These are phyloP conservation scores for Leccinum olivaceoglutinosum DNA, from an alignment of 1,284 basidiomycete genomes.

Conservation along the genomic window DNA sequence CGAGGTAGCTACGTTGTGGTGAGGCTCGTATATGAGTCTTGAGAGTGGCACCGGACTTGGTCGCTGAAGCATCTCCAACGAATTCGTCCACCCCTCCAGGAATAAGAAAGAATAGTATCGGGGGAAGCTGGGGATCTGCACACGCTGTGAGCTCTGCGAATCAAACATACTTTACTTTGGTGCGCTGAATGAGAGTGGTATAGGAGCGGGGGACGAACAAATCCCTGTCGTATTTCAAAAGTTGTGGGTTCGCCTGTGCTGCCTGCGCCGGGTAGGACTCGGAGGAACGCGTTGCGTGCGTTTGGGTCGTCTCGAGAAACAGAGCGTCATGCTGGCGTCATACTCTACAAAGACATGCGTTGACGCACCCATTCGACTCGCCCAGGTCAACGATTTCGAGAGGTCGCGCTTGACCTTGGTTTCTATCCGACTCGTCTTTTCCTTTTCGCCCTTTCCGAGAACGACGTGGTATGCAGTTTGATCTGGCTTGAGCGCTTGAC, in stretches of 20 bases:
- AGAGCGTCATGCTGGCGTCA: slow-evolving; percentile 27
- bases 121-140: slow-evolving; percentile 43
- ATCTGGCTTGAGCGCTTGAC: slow-evolving; percentile 63
- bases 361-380: slow-evolving; percentile 45
- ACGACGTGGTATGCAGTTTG: slow-evolving; percentile 65
- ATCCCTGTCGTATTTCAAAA: slow-evolving; percentile 73
- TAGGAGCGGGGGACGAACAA: slow-evolving; percentile 80
- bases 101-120: no score
- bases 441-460: slow-evolving; percentile 59
- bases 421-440: slow-evolving; percentile 74
- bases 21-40: slow-evolving; percentile 93
- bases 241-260: slow-evolving; percentile 75
- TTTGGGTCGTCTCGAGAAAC: slow-evolving; percentile 69
- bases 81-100: slow-evolving; percentile 49
- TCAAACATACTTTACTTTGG: slow-evolving; percentile 89
- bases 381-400: slow-evolving; percentile 51
- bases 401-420: slow-evolving; percentile 63
- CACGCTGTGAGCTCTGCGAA: no score
- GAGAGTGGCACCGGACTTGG: slow-evolving; percentile 76
- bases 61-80: slow-evolving; percentile 50
- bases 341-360: background rate
- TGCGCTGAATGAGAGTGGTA: slow-evolving; percentile 72
- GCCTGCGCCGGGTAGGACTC: slow-evolving; percentile 74
- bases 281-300: slow-evolving; percentile 71
- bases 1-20: slow-evolving; percentile 65